Evolutionary conservation across 106 monocot genomes (phyloP).

Genomic region (Acorus gramineus): DNA sequence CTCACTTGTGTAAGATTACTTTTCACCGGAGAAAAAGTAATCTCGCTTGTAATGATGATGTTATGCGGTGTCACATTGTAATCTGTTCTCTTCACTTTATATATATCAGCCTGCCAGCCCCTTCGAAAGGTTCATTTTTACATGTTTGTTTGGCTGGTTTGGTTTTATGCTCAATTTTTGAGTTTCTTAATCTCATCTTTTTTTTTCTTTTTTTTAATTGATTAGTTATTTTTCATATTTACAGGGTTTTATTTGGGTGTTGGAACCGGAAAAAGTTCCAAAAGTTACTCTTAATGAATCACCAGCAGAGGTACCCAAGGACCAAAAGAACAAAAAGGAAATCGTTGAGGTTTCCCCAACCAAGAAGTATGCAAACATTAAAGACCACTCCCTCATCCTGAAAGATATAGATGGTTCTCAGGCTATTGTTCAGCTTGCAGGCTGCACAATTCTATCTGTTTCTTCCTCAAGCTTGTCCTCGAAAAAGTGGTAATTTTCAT

Average conservation of each 20-base stretch:
- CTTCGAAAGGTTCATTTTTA: neutral
- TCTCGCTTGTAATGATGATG: too few species aligned
- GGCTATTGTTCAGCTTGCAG: slow-evolving; percentile 37
- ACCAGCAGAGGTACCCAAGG: slow-evolving; percentile 37
- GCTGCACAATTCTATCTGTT: slow-evolving; percentile 56
- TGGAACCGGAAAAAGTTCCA: slow-evolving; percentile 61
- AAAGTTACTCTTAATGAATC: slow-evolving; percentile 29
- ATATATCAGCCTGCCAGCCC: too few species aligned
- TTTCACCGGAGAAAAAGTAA: neutral
- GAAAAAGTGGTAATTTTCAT: slow-evolving; percentile 66
- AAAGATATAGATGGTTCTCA: slow-evolving; percentile 48
- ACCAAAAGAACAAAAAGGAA: slow-evolving; percentile 44
- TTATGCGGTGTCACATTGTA: neutral
- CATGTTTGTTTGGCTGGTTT: neutral
- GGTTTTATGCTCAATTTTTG: neutral
- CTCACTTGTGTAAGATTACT: neutral
- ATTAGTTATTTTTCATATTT: slow-evolving; percentile 2
- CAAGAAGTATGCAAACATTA: slow-evolving; percentile 72
- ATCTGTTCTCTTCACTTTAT: neutral
- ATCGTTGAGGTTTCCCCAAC: slow-evolving; percentile 69
- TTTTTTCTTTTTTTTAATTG: neutral
- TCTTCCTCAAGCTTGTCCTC: slow-evolving; percentile 61
- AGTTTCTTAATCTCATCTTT: neutral
- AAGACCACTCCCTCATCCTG: slow-evolving; percentile 42
- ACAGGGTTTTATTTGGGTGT: slow-evolving; percentile 80